Evolutionary conservation across 306 rosid genomes (phyloP).

Genomic region (Prinsepia uniflora): DNA sequence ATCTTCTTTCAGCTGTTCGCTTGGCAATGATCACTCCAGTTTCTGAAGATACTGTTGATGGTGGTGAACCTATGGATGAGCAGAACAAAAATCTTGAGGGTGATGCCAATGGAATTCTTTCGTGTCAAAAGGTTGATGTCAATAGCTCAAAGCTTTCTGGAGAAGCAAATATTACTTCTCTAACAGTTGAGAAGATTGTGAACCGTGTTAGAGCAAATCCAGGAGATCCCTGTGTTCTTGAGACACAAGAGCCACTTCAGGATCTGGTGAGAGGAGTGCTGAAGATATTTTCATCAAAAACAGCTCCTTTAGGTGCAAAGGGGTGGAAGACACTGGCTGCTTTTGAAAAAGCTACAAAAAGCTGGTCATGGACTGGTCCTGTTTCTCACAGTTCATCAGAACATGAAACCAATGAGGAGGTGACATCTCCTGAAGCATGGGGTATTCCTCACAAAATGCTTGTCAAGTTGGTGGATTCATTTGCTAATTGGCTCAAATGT

Average conservation of each 20-base stretch:
- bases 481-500: conserved; percentile 98
- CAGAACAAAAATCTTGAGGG: conserved; percentile 43
- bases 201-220: conserved; percentile 86
- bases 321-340: conserved; percentile 85
- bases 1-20: conserved; percentile 96
- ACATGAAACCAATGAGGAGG: conserved; percentile 69
- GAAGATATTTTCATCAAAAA: conserved; percentile 89
- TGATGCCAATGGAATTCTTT: conserved; percentile 35
- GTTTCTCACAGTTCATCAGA: conserved; percentile 50
- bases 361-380: conserved; percentile 96
- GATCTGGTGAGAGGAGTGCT: conserved; percentile 98
- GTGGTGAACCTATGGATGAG: conserved; percentile 47
- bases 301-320: conserved; percentile 95
- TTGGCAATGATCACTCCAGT: conserved; percentile 72
- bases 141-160: conserved; percentile 42
- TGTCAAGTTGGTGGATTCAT: conserved; percentile 92
- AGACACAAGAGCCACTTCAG: conserved; percentile 95
- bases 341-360: conserved; percentile 69
- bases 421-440: conserved; percentile 90
- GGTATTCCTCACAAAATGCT: conserved; percentile 92
- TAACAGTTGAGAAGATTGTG: conserved; percentile 80
- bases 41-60: conserved; percentile 58
- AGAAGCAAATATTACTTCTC: conserved; percentile 48
- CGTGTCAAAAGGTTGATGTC: conserved; percentile 38
- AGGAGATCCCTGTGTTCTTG: conserved; percentile 91